Base-by-base conservation (phyloP, 495 filamentous ascomycete species). In the Cenococcum geophilum region DNA sequence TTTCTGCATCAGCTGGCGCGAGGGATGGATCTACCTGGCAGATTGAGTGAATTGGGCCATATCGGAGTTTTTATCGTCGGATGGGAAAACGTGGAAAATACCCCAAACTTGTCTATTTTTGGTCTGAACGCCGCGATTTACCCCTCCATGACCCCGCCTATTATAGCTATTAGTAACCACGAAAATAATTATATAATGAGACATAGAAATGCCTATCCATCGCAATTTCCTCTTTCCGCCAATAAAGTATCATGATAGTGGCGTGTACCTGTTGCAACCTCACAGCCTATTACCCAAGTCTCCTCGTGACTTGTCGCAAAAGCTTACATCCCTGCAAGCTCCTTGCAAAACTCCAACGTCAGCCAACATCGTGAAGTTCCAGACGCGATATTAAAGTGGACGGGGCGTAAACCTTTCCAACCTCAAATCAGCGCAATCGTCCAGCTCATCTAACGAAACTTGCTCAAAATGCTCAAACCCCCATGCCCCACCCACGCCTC, bases 1-100 rank as follows among this genome's bases (percentile, higher is more conserved):
- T 43, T 57, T 18, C 40, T 64, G 65, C 65, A 68, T 68, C 32
- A 59, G 58, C 42, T 68, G 65, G 65, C 65, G 65, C 58, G 55
- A 52, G 16, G 49, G 49, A 25, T 52, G 21, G 49, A 5, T 16
- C 49, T 52, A 16, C 18, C 49, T 52, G 49, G 21, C 6, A 45
- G 40, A 45, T 45, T 45, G 27, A 32, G 40, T 10, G 49, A 32
- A 52, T 27, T 23, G 49, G 49, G 18, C 49, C 25, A 52, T 27
- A 52, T 27, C 49, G 49, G 49, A 52, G 49, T 52, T 52, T 23
- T 45, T 45, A 14, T 2, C 11, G 25, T 52, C 8, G 49, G 49
- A 52, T 52, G 25, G 49, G 49, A 23, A 51, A 32, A 52, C 25
- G 9, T 27, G 23, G 49, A 27, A 52, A 52, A 25, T 25, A 23